Percentiles rank a stretch among this genome's conserved stretches.
These are phyloP conservation scores for Prunus fruticosa DNA, from an alignment of 306 rosid species.

Conservation along the genomic window DNA sequence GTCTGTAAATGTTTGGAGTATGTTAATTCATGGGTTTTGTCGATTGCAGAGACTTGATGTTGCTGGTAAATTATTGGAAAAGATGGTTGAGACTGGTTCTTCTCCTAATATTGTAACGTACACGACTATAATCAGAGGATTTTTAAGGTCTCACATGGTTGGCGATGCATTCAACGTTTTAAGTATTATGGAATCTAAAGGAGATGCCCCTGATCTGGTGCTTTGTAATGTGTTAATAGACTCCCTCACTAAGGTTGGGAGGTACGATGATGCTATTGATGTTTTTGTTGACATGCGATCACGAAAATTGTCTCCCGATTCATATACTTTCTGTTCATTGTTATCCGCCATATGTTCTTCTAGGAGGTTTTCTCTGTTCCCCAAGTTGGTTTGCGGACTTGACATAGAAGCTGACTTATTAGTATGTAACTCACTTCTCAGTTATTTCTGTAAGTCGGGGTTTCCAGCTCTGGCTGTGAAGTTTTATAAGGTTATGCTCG, in stretches of 20 bases:
- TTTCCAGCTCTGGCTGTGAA: conserved; percentile 38
- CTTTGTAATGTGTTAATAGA: conserved; percentile 60
- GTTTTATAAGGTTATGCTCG: conserved; percentile 42
- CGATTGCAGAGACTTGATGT: conserved; percentile 31
- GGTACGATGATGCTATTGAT: conserved; percentile 44
- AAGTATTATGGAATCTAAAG: conserved; percentile 35
- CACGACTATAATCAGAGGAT: conserved; percentile 60
- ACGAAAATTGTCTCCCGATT: conserved; percentile 47
- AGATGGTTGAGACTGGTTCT: conserved; percentile 40
- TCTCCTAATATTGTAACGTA: conserved; percentile 52
- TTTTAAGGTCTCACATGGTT: conserved; percentile 42
- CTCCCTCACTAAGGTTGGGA: conserved; percentile 51
- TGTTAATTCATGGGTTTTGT: conserved; percentile 44
- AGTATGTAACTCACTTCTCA: conserved; percentile 55
- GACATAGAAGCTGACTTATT: conserved; percentile 47
- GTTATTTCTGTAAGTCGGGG: conserved; percentile 41
- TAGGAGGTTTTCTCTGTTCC: conserved; percentile 41
- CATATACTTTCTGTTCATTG: conserved; percentile 41
- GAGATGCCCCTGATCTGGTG: conserved; percentile 42
- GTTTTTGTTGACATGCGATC: conserved; percentile 28
- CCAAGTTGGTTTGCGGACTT: conserved; percentile 32
- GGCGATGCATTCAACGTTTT: conserved; percentile 39
- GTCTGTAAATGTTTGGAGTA: conserved; percentile 43
- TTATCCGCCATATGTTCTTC: conserved; percentile 37
- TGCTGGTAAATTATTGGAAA: conserved; percentile 37